Conservation (phyloP, 352 stramenopile genomes). For the Pythium biforme region DNA sequence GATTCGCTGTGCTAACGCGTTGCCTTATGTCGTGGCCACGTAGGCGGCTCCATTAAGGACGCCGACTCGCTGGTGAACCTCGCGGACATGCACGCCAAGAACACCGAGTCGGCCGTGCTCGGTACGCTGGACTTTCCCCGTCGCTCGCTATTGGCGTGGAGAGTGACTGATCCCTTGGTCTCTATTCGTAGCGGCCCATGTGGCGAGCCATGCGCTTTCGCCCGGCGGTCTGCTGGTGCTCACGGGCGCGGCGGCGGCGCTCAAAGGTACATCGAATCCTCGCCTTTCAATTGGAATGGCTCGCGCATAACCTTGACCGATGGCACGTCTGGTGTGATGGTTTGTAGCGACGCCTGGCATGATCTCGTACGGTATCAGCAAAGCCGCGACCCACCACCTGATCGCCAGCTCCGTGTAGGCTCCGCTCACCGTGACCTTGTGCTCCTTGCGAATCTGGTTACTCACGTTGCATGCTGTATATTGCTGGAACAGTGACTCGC, state of each 20-base stretch:
- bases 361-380: slow-evolving; percentile 88
- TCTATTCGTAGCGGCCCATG: slow-evolving; percentile 60
- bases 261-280: slow-evolving; percentile 46
- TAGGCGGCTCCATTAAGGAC: slow-evolving; percentile 69
- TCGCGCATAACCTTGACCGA: too few relatives aligned
- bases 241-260: slow-evolving; percentile 76
- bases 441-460: not conserved
- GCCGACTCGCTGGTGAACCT: slow-evolving; percentile 61
- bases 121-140: slow-evolving; percentile 28
- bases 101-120: slow-evolving; percentile 76
- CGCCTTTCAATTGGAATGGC: too few relatives aligned
- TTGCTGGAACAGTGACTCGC: slow-evolving; percentile 34
- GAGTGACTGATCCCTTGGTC: not conserved
- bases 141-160: not conserved
- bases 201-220: slow-evolving; percentile 66
- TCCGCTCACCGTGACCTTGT: not conserved
- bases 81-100: slow-evolving; percentile 71
- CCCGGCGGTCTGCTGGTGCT: slow-evolving; percentile 75
- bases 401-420: slow-evolving; percentile 79
- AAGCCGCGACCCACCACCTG: slow-evolving; percentile 88
- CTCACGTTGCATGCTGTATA: not conserved
- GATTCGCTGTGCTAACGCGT: too few relatives aligned
- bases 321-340: not conserved
- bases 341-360: slow-evolving; percentile 61
- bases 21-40: not conserved